Percentiles rank a stretch among this genome's conserved stretches.
These are phyloP conservation scores for Diplodia intermedia DNA, from an alignment of 2,329 filamentous ascomycete genomes.

Conservation along the genomic window DNA sequence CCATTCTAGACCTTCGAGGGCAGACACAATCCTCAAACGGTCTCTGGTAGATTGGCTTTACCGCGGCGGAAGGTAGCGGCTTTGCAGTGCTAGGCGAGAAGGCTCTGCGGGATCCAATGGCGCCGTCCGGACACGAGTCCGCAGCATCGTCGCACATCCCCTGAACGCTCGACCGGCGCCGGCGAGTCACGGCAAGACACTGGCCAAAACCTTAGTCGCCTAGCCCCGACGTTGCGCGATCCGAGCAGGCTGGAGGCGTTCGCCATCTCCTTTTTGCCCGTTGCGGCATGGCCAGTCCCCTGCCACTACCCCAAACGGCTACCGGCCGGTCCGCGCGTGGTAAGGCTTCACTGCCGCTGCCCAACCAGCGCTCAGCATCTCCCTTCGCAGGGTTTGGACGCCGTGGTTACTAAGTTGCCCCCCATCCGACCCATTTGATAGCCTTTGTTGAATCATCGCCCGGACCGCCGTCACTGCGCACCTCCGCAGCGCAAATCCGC, in stretches of 20 bases:
- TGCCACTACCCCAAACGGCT: conserved; percentile 2
- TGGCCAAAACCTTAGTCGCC: conserved; percentile 16
- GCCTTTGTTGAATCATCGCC: conserved; percentile 19
- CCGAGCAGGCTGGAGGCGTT: conserved; percentile 2
- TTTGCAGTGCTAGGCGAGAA: not conserved
- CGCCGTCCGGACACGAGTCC: not conserved
- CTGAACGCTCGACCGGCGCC: not conserved
- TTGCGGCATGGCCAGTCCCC: conserved; percentile 1
- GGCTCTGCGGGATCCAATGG: conserved; percentile 2
- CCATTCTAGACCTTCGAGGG: not conserved
- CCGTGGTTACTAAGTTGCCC: not conserved
- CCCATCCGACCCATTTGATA: conserved; percentile 3
- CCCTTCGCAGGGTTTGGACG: not conserved
- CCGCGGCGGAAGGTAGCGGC: conserved; percentile 7
- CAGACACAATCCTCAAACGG: conserved; percentile 24
- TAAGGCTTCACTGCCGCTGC: not conserved
- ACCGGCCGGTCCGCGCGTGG: conserved; percentile 2
- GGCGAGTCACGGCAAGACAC: conserved; percentile 19
- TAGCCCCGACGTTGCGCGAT: conserved; percentile 25
- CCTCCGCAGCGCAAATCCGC: conserved; percentile 4
- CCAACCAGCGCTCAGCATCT: conserved; percentile 6
- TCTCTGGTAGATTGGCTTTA: conserved; percentile 19
- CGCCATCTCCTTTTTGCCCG: conserved; percentile 6
- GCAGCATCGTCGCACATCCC: not conserved
- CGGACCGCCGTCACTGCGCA: not conserved